Evolutionary conservation across 345 rosid genomes (phyloP), one percentile per base, ranked within the genome.

Genomic region (Euclidium syriacum): DNA sequence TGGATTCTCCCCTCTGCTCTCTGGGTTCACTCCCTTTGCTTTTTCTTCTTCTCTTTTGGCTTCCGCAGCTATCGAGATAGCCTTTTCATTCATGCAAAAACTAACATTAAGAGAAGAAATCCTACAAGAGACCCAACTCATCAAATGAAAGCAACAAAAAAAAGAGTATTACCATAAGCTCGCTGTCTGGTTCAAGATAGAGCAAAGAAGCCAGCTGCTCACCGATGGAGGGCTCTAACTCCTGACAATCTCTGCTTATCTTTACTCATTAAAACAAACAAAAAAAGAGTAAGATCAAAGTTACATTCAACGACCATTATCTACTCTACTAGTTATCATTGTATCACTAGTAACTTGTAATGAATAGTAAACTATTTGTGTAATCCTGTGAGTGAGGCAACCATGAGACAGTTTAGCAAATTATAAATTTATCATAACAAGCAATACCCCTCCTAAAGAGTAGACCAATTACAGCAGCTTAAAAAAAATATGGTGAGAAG

Each of bases 171-270:
- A 94, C 99, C 97, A 94, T 90, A 71, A 94, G 99, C 55, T 94
- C 97, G 68, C 96, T 87, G 68, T 94, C 97, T 22, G 99, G 99
- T 76, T 94, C 99, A 35, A 87, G 79, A 75, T 90, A 87, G 64
- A 90, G 97, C 73, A 94, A 79, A 58, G 88, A 82, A 36, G 95
- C 99, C 82, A 94, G 80, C 79, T 87, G 84, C 82, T 82, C 99
- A 27, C 99, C 99, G 64, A 94, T 26, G 25, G 96, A 87, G 43
- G 87, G 83, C 77, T 94, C 99, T 67, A 94, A 77, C 81, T 90
- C 99, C 70, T 87, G 99, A 75, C 99, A 94, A 61, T 94, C 99
- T 83, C 99, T 90, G 74, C 99, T 94, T 67, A 94, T 94, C 99
- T 88, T 80, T 78, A 69, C 52, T 20, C 39, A 27, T 58, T 44